Percentiles rank a stretch among this genome's conserved stretches.
Evolutionary conservation across 2,329 filamentous ascomycete species (phyloP).

Genomic region (Pseudofabraea citricarpa): DNA sequence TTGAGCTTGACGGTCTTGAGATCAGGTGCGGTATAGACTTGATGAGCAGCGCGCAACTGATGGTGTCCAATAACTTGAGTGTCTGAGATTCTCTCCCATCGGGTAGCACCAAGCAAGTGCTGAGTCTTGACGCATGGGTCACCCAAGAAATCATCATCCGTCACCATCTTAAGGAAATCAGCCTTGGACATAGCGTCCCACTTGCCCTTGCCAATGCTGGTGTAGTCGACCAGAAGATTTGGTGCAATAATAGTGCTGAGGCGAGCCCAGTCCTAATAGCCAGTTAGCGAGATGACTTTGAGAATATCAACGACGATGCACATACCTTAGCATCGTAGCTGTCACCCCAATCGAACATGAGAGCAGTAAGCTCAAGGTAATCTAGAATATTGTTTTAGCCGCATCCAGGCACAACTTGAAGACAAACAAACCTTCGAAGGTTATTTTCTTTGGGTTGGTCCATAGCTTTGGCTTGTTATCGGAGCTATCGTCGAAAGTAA

Average conservation of each 20-base stretch:
- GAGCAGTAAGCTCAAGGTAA: conserved; percentile 43
- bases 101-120: conserved; percentile 56
- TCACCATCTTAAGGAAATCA: conserved; percentile 58
- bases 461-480: conserved; percentile 7
- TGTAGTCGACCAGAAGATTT: conserved; percentile 52
- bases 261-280: conserved; percentile 19
- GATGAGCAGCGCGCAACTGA: conserved; percentile 20
- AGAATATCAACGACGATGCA: too few relatives aligned
- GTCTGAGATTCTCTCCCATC: conserved; percentile 53
- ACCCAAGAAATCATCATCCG: conserved; percentile 51
- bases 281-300: neutral
- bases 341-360: conserved; percentile 58
- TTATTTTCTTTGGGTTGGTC: conserved; percentile 9
- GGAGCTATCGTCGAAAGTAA: conserved; percentile 8
- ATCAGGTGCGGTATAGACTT: conserved; percentile 13
- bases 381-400: too few relatives aligned
- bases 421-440: conserved; percentile 11
- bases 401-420: too few relatives aligned
- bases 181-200: conserved; percentile 58
- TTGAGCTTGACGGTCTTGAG: conserved; percentile 17
- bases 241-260: conserved; percentile 20
- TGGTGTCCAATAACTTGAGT: conserved; percentile 50
- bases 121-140: conserved; percentile 59
- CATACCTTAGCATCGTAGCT: conserved; percentile 58
- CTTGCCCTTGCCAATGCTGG: conserved; percentile 52